Evolutionary conservation across 208 protist species (phyloP).

Genomic region (Leishmania amazonensis): DNA sequence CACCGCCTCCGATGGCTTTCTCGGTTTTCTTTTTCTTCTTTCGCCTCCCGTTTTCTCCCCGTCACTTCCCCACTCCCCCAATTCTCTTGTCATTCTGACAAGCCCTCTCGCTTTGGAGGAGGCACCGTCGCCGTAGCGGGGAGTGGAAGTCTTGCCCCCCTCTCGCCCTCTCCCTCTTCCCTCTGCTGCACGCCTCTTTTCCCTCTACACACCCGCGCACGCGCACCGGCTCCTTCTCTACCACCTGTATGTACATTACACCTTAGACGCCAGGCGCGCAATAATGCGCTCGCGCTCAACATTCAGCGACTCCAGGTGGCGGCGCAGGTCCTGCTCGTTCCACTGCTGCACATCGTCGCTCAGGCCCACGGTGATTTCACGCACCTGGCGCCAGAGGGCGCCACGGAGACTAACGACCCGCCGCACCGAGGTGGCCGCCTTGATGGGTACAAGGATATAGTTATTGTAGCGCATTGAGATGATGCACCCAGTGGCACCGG

Average conservation of each 20-base stretch:
- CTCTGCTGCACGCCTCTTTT: not conserved
- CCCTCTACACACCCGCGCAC: not conserved
- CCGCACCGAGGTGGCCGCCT: constrained; percentile 84
- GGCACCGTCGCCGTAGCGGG: not conserved
- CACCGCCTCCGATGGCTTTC: not conserved
- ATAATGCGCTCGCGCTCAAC: constrained; percentile 69
- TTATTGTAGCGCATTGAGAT: constrained; percentile 91
- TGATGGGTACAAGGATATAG: constrained; percentile 91
- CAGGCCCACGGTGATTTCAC: constrained; percentile 88
- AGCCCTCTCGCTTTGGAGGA: not conserved
- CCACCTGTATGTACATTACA: constrained; percentile 39
- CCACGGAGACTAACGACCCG: constrained; percentile 80
- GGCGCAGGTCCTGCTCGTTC: constrained; percentile 72
- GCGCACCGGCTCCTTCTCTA: not conserved
- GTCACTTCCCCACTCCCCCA: not conserved
- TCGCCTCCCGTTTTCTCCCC: not conserved
- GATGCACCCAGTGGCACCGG: constrained; percentile 86
- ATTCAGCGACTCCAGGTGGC: constrained; percentile 74
- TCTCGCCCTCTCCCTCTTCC: not conserved
- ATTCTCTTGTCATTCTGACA: not conserved
- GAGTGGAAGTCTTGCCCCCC: not conserved
- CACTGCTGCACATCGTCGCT: constrained; percentile 53
- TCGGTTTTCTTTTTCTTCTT: not conserved
- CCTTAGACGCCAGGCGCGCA: constrained; percentile 56
- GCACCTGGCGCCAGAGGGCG: constrained; percentile 88